Evolutionary conservation across 805 yeast species (phyloP).

Genomic region (Pichia phayaonensis): DNA sequence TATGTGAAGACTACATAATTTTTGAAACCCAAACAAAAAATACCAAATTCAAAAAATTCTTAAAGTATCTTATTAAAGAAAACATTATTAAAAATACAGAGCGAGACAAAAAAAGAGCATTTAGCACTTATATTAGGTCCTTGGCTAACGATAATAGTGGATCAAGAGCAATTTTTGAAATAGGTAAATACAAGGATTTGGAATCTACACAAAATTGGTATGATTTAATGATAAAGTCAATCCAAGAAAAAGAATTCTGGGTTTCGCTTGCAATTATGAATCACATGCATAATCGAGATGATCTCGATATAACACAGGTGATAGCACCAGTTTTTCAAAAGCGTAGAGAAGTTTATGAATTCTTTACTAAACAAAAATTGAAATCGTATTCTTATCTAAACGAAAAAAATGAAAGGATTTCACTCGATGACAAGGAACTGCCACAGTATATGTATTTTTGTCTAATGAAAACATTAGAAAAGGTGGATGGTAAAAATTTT

Average conservation of each 20-base stretch:
- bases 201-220: not conserved
- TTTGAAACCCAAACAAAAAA: not conserved
- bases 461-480: not conserved
- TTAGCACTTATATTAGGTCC: not conserved
- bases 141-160: not conserved
- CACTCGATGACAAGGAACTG: not conserved
- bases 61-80: not conserved
- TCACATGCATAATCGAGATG: not conserved
- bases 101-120: not conserved
- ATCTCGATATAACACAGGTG: not conserved
- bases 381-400: not conserved
- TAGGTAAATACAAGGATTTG: not conserved
- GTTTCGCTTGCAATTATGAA: slow-evolving; percentile 1
- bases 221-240: not conserved
- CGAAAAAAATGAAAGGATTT: not conserved
- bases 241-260: not conserved
- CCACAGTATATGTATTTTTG: not conserved
- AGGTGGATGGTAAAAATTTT: not conserved
- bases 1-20: slow-evolving; percentile 1
- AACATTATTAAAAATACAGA: not conserved
- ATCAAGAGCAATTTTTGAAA: not conserved
- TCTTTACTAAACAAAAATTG: not conserved
- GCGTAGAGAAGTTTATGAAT: not conserved
- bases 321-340: not conserved
- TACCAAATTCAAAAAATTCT: not conserved